phyloP scores from a whole-genome alignment of 352 stramenopile species.

The Globisporangium paroecandrum region DNA sequence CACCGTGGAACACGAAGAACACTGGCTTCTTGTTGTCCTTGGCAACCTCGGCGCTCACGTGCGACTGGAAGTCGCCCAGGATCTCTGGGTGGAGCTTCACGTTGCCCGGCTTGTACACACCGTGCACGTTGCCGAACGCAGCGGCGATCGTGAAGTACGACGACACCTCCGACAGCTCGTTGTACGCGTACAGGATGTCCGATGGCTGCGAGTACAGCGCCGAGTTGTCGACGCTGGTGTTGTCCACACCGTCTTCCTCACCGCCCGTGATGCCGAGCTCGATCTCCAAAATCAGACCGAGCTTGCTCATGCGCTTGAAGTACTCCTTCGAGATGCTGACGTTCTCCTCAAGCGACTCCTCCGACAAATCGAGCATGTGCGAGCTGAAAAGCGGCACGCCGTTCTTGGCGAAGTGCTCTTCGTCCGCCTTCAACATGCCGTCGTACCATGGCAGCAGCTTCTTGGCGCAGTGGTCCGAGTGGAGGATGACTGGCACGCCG shows the following conservation, averaged over 20 bases:
- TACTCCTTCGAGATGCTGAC: constrained; percentile 97
- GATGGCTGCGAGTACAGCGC: constrained; percentile 92
- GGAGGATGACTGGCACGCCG: constrained; percentile 95
- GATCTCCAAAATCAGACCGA: constrained; percentile 97
- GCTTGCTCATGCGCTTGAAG: constrained; percentile 96
- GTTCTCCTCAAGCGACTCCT: constrained; percentile 98
- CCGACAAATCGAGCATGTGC: constrained; percentile 99
- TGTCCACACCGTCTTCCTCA: constrained; percentile 98
- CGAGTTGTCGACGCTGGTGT: constrained; percentile 92
- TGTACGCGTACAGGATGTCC: constrained; percentile 95
- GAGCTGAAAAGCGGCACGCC: constrained; percentile 96
- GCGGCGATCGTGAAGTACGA: constrained; percentile 95
- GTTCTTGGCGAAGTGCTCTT: constrained; percentile 95
- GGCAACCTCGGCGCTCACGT: constrained; percentile 65
- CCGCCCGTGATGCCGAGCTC: constrained; percentile 98
- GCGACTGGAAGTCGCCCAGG: constrained; percentile 95
- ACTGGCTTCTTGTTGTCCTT: constrained; percentile 92
- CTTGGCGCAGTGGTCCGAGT: constrained; percentile 99
- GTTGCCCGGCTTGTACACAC: constrained; percentile 98
- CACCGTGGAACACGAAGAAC: constrained; percentile 99
- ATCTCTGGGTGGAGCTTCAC: constrained; percentile 98
- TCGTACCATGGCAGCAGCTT: constrained; percentile 98
- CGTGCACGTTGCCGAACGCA: constrained; percentile 97
- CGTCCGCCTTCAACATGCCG: constrained; percentile 93
- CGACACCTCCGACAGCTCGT: constrained; percentile 91